A percentile compares a stretch with the other conserved stretches of the same genome.
Evolutionary conservation across 2,329 filamentous ascomycete species (phyloP).

Genomic region (Apiospora kogelbergensis): DNA sequence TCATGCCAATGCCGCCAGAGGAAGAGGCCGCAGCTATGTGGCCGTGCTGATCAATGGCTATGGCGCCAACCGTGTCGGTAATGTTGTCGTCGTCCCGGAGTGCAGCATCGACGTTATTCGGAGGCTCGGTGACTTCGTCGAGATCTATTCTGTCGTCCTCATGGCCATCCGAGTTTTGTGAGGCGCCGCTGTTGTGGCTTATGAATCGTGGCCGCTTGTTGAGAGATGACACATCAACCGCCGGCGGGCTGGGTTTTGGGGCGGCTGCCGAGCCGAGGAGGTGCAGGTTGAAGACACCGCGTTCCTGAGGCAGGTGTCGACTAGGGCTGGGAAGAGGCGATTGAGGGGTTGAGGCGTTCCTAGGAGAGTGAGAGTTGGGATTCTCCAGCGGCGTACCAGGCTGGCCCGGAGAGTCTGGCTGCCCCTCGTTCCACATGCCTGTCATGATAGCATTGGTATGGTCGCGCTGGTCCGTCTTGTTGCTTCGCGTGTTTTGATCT

Average conservation of each 20-base stretch:
- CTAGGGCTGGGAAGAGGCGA: slow-evolving; percentile 17
- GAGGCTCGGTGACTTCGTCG: background rate
- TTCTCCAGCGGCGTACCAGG: slow-evolving; percentile 21
- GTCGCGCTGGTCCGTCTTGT: slow-evolving; percentile 36
- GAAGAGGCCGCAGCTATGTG: slow-evolving; percentile 93
- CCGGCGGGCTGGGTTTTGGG: slow-evolving; percentile 7
- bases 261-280: slow-evolving; percentile 23
- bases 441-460: slow-evolving; percentile 55
- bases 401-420: slow-evolving; percentile 55
- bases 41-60: slow-evolving; percentile 83
- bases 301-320: slow-evolving; percentile 20
- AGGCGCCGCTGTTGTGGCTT: background rate
- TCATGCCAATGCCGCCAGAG: slow-evolving; percentile 98
- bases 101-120: background rate
- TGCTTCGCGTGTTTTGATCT: slow-evolving; percentile 17
- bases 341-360: slow-evolving; percentile 14
- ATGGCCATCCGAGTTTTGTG: slow-evolving; percentile 6
- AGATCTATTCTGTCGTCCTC: slow-evolving; percentile 8
- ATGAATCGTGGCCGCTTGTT: slow-evolving; percentile 20
- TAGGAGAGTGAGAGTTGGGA: background rate
- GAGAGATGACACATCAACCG: background rate
- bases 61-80: slow-evolving; percentile 93
- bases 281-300: slow-evolving; percentile 23
- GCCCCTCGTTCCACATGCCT: slow-evolving; percentile 63
- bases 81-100: slow-evolving; percentile 65